Evolutionary conservation across 1,139 yeast genomes (phyloP), one percentile per base, ranked within the genome.

Genomic region (Nakaseomyces uthaithaninus): DNA sequence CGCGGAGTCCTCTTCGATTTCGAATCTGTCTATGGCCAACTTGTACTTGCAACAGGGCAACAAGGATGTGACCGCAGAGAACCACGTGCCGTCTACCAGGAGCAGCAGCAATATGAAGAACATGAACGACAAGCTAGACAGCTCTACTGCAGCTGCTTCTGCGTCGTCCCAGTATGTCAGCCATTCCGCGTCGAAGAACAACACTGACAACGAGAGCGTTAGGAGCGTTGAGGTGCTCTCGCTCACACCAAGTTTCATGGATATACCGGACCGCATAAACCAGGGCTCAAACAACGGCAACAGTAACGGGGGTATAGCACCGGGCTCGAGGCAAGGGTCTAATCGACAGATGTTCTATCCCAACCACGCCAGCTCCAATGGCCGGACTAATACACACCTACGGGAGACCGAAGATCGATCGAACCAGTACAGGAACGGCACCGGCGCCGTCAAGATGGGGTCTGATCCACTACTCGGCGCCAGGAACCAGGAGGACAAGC

Each of bases 211-310:
- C 26, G 57, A 56, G 9, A 53, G 59, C 33, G 33, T 18, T 33
- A 51, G 55, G 27, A 59, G 63, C 36, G 65, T 63, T 6, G 68
- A 64, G 44, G 67, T 62, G 2, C 40, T 64, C 10, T 60, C 67
- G 0, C 38, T 65, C 27, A 64, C 66, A 2, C 67, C 68, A 11
- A 58, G 65, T 35, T 64, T 64, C 38, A 55, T 62, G 59, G 68
- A 65, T 44, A 57, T 60, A 27, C 63, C 62, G 3, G 58, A 51
- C n/a, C 26, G 44, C 17, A 15, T 28, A 2, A 27, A 27, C 30
- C 17, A n/a, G 17, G 30, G 15, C 15, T 14, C 30, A 27, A 17
- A 11, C 22, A 17, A 16, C n/a, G 18, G 14, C 10, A 5, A 27
- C 10, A 27, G 17, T 12, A 27, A 5, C 15, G 15, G 6, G 12